Evolutionary conservation across 116 monocot genomes (phyloP), one percentile per base, ranked within the genome.

Genomic region (Phalaenopsis hybrid): DNA sequence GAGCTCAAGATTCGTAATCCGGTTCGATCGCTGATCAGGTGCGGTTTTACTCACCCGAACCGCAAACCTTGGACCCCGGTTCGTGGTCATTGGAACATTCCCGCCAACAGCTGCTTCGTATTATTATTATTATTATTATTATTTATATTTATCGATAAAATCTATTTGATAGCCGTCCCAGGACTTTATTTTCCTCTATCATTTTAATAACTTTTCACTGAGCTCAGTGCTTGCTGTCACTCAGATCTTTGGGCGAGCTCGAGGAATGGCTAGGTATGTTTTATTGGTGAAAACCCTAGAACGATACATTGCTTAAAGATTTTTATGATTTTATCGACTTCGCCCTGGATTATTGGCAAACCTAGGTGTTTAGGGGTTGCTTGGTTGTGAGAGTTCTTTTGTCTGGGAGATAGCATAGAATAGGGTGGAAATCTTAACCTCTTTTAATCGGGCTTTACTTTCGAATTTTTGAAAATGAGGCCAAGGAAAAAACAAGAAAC

Each of bases 261-360:
- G 75, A 46, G 15, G 46, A 75, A 75, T 75, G 75, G 75, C 75
- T 45, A 75, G 75, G 75, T 48, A n/a, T 5, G 75, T 75, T 48
- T 46, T n/a, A 34, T 75, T 41, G 13, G 16, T 75, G n/a, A 15
- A 75, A 75, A 73, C 73, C 73, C 73, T 73, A 73, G 15, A 43
- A 37, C 13, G 4, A 11, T 73, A 3, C 73, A 67, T 67, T 7
- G 55, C 23, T 21, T 11, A 25, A 28, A 67, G 67, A 25, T 67
- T 67, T 21, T 67, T 67, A 28, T 28, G 67, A 67, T 23, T 67
- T 67, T 31, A 55, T 67, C 25, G 2, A 3, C 25, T 67, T 67
- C 28, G 31, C 9, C 16, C 15, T 55, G 55, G 67, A 67, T 67
- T 67, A 16, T 67, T 9, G 21, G 8, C 73, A 17, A 17, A 43